Base-by-base conservation (phyloP, 805 yeast genomes). In the Candida yuanshanica region DNA sequence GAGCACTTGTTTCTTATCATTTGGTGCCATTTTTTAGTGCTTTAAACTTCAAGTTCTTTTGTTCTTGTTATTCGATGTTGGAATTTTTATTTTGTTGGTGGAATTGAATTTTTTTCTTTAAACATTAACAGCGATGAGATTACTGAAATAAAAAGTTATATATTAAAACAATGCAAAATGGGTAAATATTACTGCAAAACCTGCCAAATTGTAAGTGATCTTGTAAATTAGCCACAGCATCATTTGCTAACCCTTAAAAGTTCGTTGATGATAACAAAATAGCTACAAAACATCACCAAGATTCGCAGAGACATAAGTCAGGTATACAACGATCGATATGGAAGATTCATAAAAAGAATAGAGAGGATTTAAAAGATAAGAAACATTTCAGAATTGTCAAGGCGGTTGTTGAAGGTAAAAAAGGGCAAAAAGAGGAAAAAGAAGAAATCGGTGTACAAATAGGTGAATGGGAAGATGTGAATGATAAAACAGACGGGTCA, bases 151-250 rank as follows among this genome's bases (percentile, higher is more conserved):
- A n/a, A n/a, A n/a, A n/a, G n/a, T n/a, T n/a, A n/a, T n/a, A n/a
- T n/a, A n/a, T n/a, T n/a, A n/a, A n/a, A n/a, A n/a, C n/a, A n/a
- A n/a, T n/a, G n/a, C 17, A 24, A 21, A 5, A 42, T 42, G 45
- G 42, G 16, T 20, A 38, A 37, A 23, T 38, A 35, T n/a, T 42
- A 42, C 42, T 42, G 45, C 20, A 42, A 42, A 17, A 29, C 25
- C 5, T 42, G 45, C 23, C 25, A 32, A 24, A 18, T 42, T 11
- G 41, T 38, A 23, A 38, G 41, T 38, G n/a, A 14, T n/a, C 20
- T 11, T 21, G 8, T 7, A 2, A 20, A 8, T 13, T 5, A 17
- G 6, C n/a, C 17, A 24, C 7, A 6, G 11, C 20, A 6, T 6
- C 7, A 26, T 9, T 4, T 36, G 20, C 38, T 36, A 36, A 36